Evolutionary conservation across 176 grass and related monocot genomes (phyloP), one percentile per base, ranked within the genome.

Genomic region (Raddia guianensis): DNA sequence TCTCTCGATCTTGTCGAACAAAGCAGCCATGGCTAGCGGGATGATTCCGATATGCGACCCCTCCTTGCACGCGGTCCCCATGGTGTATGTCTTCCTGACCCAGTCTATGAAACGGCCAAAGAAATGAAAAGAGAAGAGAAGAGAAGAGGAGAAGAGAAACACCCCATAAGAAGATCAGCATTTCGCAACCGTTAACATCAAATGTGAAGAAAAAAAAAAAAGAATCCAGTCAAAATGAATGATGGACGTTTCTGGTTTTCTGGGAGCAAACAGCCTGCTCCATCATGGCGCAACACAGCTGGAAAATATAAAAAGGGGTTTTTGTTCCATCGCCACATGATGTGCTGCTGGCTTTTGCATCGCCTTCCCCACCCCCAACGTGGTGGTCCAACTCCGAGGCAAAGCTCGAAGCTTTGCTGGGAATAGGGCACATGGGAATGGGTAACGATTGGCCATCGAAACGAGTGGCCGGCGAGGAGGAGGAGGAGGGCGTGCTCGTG

Each of bases 31-130:
- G 45, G 89, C 97, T 67, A 75, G 91, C 2, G 92, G 92, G 49
- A 99, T 99, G 20, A 99, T 74, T 32, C 97, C 93, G 14, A 80
- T 68, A 52, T 87, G 82, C 0, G 89, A 85, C 3, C 84, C 88
- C 59, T 99, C 97, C 75, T 88, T 94, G 79, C 88, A 89, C 14
- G 90, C 85, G 5, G 97, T 99, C 54, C 97, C 97, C 97, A 99
- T 99, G 64, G 94, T 97, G 63, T 93, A 97, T 13, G 94, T 97
- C 83, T 97, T 97, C 12, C 97, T 34, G 97, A 99, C 49, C 97
- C 97, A 0, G 97, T 99, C 93, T 99, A 74, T 73, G 42, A 44
- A 47, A 61, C 40, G 0, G 4, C 57, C 11, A 83, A 15, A 13
- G 13, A 19, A 57, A 19, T 10, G 6, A 46, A 19, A 33, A 56